Evolutionary conservation across 2,329 filamentous ascomycete species (phyloP), one percentile per base, ranked within the genome.

Genomic region (Pseudogymnoascus sp.): DNA sequence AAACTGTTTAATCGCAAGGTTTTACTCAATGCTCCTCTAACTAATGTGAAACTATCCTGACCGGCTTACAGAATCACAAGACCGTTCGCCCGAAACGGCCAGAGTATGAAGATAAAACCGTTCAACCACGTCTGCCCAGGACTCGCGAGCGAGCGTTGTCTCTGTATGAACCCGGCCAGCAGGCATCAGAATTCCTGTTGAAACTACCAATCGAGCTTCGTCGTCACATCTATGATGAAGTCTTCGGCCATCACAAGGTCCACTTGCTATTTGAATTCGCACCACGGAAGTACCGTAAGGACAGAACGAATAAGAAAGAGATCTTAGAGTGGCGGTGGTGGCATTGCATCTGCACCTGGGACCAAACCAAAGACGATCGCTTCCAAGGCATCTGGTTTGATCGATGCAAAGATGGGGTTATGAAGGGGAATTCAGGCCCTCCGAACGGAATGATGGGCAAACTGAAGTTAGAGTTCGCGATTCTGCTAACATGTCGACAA

Each of bases 121-220:
- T 53, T 5, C 60, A 61, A 21, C 60, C 60, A 29, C 16, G 26
- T 61, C 24, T 61, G 10, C 60, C 35, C 19, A 50, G 53, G 50
- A 26, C 60, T 53, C 60, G 38, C 11, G 7, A 31, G 6, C 38
- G 60, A 61, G 24, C 60, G 7, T 21, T 61, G 10, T 44, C 60
- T 50, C 10, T 61, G 14, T 33, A 53, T 44, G 38, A 44, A 16
- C n/a, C 60, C 7, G 24, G 60, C 19, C 38, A 31, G 14, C 21
- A 61, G 24, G 31, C 60, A 29, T 61, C 38, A 11, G 19, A 10
- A 6, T 61, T 67, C 31, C 38, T 67, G 16, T 29, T 50, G 8
- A 68, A 47, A 24, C 62, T 70, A 10, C 67, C 65, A 4, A 10
- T 64, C 24, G 68, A 68, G 40, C 62, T 70, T n/a, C 38, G 67